phyloP scores from a whole-genome alignment of 768 basidiomycete species.

The Galerina marginata region DNA sequence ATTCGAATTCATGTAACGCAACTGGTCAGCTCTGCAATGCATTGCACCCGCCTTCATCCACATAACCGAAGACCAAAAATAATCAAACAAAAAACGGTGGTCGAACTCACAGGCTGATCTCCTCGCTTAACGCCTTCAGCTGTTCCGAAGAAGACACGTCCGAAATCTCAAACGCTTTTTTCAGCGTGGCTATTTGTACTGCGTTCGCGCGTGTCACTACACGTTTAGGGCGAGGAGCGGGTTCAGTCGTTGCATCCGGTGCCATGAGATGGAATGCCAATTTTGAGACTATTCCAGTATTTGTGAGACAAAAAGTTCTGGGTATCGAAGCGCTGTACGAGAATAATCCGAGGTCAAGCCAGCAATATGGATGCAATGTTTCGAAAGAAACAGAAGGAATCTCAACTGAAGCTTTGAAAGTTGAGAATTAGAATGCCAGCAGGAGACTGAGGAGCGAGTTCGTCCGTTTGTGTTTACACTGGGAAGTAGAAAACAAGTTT shows the following conservation, averaged over 20 bases:
- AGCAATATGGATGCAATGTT: too few relatives aligned
- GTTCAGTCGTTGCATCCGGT: slow-evolving; percentile 6
- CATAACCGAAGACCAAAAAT: neutral
- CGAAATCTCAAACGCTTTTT: slow-evolving; percentile 29
- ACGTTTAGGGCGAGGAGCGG: slow-evolving; percentile 11
- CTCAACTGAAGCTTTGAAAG: too few relatives aligned
- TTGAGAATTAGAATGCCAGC: too few relatives aligned
- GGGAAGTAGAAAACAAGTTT: too few relatives aligned
- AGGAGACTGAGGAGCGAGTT: too few relatives aligned
- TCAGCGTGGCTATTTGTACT: slow-evolving; percentile 32
- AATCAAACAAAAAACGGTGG: slow-evolving; percentile 1
- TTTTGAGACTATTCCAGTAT: too few relatives aligned
- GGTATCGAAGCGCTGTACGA: too few relatives aligned
- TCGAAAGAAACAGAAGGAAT: too few relatives aligned
- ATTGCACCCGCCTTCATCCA: too few relatives aligned
- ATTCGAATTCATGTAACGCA: neutral
- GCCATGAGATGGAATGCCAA: neutral
- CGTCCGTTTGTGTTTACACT: too few relatives aligned
- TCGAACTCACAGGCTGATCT: slow-evolving; percentile 40
- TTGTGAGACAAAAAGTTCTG: too few relatives aligned
- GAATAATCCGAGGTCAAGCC: too few relatives aligned
- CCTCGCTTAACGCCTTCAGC: slow-evolving; percentile 29
- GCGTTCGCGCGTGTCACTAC: slow-evolving; percentile 28
- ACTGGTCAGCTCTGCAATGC: neutral
- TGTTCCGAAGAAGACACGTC: slow-evolving; percentile 25